Base-by-base conservation (phyloP, 1,284 basidiomycete genomes). In the Sanghuangporus baumii region DNA sequence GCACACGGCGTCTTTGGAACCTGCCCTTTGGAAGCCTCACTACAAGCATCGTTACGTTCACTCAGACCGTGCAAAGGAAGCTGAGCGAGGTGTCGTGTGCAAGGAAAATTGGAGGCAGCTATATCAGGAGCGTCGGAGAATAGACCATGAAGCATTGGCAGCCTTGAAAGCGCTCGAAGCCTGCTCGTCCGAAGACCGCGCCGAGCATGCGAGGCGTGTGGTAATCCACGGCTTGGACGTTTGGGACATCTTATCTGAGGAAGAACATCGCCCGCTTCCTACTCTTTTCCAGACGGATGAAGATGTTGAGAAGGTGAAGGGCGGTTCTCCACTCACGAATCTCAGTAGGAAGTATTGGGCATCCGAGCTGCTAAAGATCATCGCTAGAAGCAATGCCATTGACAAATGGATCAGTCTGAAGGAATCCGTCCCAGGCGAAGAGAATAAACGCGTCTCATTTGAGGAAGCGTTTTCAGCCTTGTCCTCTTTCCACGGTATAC, bases 281-380 rank as follows among this genome's bases (percentile, higher is more conserved):
- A 62, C 67, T 67, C 31, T 75, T 78, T 66, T 66, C 48, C 57
- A 65, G 12, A 40, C 48, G 41, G 62, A 66, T 3, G 54, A 62
- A n/a, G 68, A 62, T 59, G 62, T 64, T 26, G 61, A 66, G 34
- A 66, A 68, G n/a, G 46, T 65, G 41, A 59, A 41, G 18, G 16
- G 34, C 6, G 57, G 61, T 18, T 46, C 23, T 23, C 47, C 63
- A 18, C 46, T 65, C 46, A 57, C 55, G 18, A 59, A 62, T 31
- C 26, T 83, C 23, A 80, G 83, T 6, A 73, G 78, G n/a, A 74
- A 75, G 26, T 86, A 79, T 69, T 87, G 85, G 85, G 82, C 83
- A 3, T 71, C 71, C 43, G 71, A 74, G 2, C 67, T 82, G 26
- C 69, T 78, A 23, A 76, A 78, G 14, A 69, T 78, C 5, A 80